Conservation (phyloP, 805 yeast genomes). For the Starmerella floricola region DNA sequence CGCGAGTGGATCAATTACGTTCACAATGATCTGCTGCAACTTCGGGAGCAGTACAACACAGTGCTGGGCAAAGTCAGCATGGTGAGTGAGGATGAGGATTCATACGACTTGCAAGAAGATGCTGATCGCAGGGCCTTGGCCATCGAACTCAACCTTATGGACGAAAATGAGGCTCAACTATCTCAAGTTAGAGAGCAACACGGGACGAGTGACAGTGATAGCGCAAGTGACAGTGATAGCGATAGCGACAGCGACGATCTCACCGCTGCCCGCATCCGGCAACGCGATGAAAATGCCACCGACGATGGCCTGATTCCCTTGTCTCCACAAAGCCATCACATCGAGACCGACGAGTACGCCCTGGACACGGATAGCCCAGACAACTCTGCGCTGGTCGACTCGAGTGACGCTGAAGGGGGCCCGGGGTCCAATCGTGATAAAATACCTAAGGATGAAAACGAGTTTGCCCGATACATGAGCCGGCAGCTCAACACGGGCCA, state of each 20-base stretch:
- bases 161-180: slow-evolving; percentile 16
- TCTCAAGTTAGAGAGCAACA: background rate
- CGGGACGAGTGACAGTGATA: slow-evolving; percentile 15
- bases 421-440: background rate
- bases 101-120: slow-evolving; percentile 18
- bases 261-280: slow-evolving; percentile 12
- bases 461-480: slow-evolving; percentile 62
- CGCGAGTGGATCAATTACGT: slow-evolving; percentile 75
- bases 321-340: too few relatives aligned
- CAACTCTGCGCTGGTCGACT: too few relatives aligned
- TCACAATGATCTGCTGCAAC: slow-evolving; percentile 67
- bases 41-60: slow-evolving; percentile 88
- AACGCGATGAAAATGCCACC: slow-evolving; percentile 7
- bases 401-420: too few relatives aligned
- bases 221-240: slow-evolving; percentile 23
- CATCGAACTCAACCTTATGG: slow-evolving; percentile 23
- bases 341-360: slow-evolving; percentile 22
- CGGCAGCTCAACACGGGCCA: slow-evolving; percentile 50
- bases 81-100: slow-evolving; percentile 29
- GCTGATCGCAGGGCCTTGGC: slow-evolving; percentile 22
- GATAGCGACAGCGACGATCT: slow-evolving; percentile 22
- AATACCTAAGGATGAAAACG: slow-evolving; percentile 29
- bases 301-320: slow-evolving; percentile 8
- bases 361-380: slow-evolving; percentile 24
- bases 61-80: slow-evolving; percentile 56